Evolutionary conservation across 2,329 filamentous ascomycete genomes (phyloP).

Genomic region (Sarocladiaceae sp.): DNA sequence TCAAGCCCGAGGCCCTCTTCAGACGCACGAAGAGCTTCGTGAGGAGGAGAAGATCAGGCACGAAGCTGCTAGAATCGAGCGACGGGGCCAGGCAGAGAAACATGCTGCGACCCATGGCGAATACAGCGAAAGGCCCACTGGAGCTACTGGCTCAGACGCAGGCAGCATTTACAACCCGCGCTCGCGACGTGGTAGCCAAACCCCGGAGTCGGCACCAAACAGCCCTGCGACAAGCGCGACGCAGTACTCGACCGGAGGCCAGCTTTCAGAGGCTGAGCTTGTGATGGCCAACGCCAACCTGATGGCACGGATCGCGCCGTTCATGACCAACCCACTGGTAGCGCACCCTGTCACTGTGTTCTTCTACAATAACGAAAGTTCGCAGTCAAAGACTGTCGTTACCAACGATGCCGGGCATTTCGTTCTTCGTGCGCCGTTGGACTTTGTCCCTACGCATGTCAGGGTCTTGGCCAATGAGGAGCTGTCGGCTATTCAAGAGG

Average conservation of each 20-base stretch:
- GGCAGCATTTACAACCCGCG: conserved; percentile 24
- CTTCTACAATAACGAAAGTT: conserved; percentile 83
- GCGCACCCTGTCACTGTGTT: conserved; percentile 81
- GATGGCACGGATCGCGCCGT: conserved; percentile 81
- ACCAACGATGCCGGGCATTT: conserved; percentile 93
- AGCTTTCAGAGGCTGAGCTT: conserved; percentile 72
- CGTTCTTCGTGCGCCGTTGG: conserved; percentile 67
- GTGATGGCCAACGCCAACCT: conserved; percentile 76
- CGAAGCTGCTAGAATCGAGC: conserved; percentile 72
- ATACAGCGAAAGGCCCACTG: conserved; percentile 62
- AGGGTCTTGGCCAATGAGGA: conserved; percentile 80
- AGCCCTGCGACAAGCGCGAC: conserved; percentile 37
- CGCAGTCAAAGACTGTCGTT: conserved; percentile 74
- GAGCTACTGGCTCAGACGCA: conserved; percentile 30
- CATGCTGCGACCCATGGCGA: conserved; percentile 62
- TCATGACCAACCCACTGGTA: conserved; percentile 77
- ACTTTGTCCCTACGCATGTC: conserved; percentile 87
- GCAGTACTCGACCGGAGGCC: conserved; percentile 29
- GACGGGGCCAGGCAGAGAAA: conserved; percentile 63
- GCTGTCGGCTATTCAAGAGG: conserved; percentile 71
- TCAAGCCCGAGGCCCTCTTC: conserved; percentile 17
- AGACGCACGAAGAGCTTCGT: conserved; percentile 37
- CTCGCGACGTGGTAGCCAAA: conserved; percentile 25
- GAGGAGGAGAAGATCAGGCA: conserved; percentile 62
- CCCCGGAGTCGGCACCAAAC: conserved; percentile 32